Base-by-base conservation (phyloP, 2,329 filamentous ascomycete species). In the Didymella pinodella region DNA sequence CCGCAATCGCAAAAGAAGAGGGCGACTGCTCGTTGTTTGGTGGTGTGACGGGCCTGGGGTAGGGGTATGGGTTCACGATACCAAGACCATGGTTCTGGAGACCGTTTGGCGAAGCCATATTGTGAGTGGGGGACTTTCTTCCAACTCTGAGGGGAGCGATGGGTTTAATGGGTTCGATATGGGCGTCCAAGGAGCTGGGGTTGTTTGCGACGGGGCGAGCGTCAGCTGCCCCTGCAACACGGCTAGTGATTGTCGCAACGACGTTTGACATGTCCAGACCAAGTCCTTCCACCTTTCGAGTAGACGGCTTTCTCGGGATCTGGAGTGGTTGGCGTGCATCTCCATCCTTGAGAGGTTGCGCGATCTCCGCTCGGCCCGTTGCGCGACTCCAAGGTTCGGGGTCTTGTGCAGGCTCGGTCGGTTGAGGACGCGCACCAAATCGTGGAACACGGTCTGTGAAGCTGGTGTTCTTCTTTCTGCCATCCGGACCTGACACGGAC, bases 311-410 rank as follows among this genome's bases (percentile, higher is more conserved):
- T 65, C 69, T 60, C 68, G 65, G 65, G 54, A 89, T 79, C 60
- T 78, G 83, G 41, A 90, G 76, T n/a, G 87, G 85, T 57, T 83
- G 77, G 14, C 83, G 84, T 58, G 81, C 78, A 41, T 79, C 79
- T 34, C 86, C 85, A 70, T 91, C 88, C 69, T 81, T 83, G 36
- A 91, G 83, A 3, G 89, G 87, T 44, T 84, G 83, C 32, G 90
- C 84, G 55, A 91, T 81, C 34, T 85, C 81, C 41, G 83, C 83
- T 64, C 90, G 85, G 28, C 90, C 90, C 72, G 88, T 92, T 36
- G 87, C 86, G 18, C 90, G 90, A 67, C 88, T 88, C 90, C 90
- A 93, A 57, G 87, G 80, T 52, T 81, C 78, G 43, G 76, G 76
- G 20, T 62, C 64, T 53, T 66, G 69, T 5, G 87, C 80, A 50